Conservation (phyloP, 805 yeast species). For the Wickerhamia fluorescens region DNA sequence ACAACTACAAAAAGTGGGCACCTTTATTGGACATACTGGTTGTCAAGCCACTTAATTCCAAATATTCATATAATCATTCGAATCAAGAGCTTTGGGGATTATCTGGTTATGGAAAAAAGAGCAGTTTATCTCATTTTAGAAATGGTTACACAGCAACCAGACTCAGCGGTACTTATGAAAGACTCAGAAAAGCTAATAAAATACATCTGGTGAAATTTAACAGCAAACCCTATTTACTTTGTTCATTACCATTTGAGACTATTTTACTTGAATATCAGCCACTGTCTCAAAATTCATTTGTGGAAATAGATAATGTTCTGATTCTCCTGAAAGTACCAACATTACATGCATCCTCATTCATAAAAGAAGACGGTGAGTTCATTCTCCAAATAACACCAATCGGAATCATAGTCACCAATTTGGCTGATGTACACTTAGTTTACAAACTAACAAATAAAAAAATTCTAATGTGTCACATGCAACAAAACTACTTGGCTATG, state of each 20-base stretch:
- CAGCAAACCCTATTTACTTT: slow-evolving; percentile 19
- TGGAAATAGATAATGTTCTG: slow-evolving; percentile 16
- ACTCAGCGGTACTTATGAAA: slow-evolving; percentile 19
- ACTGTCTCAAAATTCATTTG: slow-evolving; percentile 14
- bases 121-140: slow-evolving; percentile 26
- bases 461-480: slow-evolving; percentile 9
- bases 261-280: slow-evolving; percentile 24
- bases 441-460: slow-evolving; percentile 4
- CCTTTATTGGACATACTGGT: slow-evolving; percentile 38
- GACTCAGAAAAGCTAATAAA: slow-evolving; percentile 22
- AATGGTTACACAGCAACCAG: slow-evolving; percentile 24
- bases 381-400: slow-evolving; percentile 22
- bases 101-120: slow-evolving; percentile 28
- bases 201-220: slow-evolving; percentile 12
- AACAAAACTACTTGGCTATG: slow-evolving; percentile 7
- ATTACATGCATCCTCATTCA: slow-evolving; percentile 4
- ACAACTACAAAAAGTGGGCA: slow-evolving; percentile 40
- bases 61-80: slow-evolving; percentile 10
- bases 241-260: slow-evolving; percentile 34
- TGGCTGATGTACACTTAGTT: slow-evolving; percentile 7
- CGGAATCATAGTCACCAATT: slow-evolving; percentile 15
- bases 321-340: slow-evolving; percentile 1
- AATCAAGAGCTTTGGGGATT: slow-evolving; percentile 39
- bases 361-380: slow-evolving; percentile 6
- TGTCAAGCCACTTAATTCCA: slow-evolving; percentile 18